These are phyloP conservation scores for Tolypocladium guangdongense DNA, from an alignment of 2,329 filamentous ascomycete species.

Conservation along the genomic window DNA sequence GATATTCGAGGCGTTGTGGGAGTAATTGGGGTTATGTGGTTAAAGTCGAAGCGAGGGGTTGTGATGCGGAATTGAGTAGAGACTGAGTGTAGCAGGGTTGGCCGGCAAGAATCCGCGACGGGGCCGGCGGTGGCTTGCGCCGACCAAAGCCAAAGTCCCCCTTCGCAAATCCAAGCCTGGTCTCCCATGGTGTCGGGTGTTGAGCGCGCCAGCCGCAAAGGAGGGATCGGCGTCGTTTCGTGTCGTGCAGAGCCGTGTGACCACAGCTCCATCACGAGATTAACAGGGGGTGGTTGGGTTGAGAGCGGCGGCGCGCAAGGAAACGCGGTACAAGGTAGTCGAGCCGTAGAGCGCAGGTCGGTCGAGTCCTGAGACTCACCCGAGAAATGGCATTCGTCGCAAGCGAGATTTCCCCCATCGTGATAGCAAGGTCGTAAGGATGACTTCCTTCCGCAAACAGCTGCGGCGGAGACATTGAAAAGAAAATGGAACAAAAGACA, in stretches of 20 bases:
- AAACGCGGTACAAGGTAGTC: background rate
- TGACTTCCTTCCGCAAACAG: background rate
- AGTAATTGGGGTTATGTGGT: background rate
- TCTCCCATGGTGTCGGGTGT: background rate
- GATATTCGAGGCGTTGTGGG: background rate
- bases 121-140: background rate
- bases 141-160: background rate
- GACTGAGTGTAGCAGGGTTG: conserved; percentile 9
- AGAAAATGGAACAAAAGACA: conserved; percentile 11
- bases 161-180: background rate
- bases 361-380: background rate
- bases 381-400: background rate
- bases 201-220: background rate
- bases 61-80: conserved; percentile 15
- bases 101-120: background rate
- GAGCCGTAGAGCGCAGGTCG: background rate
- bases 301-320: background rate
- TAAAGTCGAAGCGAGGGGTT: conserved; percentile 6
- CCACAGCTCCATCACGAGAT: conserved; percentile 1
- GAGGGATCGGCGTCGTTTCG: background rate
- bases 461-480: conserved; percentile 5
- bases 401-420: background rate
- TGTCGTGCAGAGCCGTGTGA: conserved; percentile 1
- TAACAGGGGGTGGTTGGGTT: background rate
- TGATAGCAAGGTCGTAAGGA: conserved; percentile 1